Evolutionary conservation across 2,329 filamentous ascomycete species (phyloP).

Genomic region (Zymoseptoria crescenta): DNA sequence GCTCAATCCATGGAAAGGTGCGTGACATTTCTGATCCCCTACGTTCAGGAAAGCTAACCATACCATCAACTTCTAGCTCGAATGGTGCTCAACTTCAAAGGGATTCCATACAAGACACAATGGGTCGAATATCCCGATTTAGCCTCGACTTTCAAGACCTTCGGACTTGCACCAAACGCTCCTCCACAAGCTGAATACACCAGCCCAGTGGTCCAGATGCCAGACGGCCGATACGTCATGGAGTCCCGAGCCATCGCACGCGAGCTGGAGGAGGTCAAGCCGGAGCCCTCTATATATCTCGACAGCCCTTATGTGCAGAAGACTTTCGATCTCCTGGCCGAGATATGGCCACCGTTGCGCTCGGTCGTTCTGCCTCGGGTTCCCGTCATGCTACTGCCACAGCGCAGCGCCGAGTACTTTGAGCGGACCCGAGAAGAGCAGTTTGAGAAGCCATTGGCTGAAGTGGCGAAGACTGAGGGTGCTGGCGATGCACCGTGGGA

Average conservation of each 20-base stretch:
- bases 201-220: conserved; percentile 46
- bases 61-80: conserved; percentile 44
- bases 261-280: conserved; percentile 52
- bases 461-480: conserved; percentile 34
- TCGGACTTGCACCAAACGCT: conserved; percentile 44
- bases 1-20: conserved; percentile 65
- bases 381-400: conserved; percentile 45
- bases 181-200: conserved; percentile 40
- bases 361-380: conserved; percentile 44
- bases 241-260: conserved; percentile 55
- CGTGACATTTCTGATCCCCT: conserved; percentile 12
- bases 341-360: conserved; percentile 36
- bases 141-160: conserved; percentile 44
- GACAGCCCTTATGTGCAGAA: conserved; percentile 36
- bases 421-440: conserved; percentile 41
- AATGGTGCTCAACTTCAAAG: conserved; percentile 60
- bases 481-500: conserved; percentile 47
- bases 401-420: conserved; percentile 49
- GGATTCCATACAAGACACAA: conserved; percentile 58
- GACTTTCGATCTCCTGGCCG: not conserved
- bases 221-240: conserved; percentile 54
- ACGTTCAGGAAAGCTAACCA: conserved; percentile 4
- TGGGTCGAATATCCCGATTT: conserved; percentile 65
- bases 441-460: conserved; percentile 47
- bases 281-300: conserved; percentile 50